Conservation (phyloP, 2,329 filamentous ascomycete genomes). For the Neopestalotiopsis rosae region DNA sequence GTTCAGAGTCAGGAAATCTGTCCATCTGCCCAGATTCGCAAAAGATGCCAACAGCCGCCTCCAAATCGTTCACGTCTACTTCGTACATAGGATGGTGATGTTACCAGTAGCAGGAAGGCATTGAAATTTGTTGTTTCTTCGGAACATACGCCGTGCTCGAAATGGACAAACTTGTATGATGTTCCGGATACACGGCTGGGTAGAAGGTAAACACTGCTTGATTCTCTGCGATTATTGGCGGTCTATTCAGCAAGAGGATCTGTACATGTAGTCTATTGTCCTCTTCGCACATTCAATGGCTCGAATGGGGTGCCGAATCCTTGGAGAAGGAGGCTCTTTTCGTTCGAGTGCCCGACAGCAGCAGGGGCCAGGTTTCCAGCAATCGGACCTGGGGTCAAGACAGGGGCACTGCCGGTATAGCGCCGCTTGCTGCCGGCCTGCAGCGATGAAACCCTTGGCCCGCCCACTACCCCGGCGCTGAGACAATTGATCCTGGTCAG, state of each 20-base stretch:
- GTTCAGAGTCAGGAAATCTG: background rate
- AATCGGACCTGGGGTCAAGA: background rate
- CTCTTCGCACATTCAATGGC: too few species aligned
- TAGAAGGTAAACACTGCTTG: background rate
- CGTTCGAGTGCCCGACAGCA: background rate
- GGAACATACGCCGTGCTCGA: background rate
- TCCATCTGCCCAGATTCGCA: too few species aligned
- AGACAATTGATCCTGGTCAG: slow-evolving; percentile 19
- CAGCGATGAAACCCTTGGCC: slow-evolving; percentile 21
- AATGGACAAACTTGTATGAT: slow-evolving; percentile 12
- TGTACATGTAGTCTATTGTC: background rate
- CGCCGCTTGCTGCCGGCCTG: slow-evolving; percentile 12
- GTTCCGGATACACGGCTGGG: slow-evolving; percentile 7
- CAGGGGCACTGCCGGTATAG: slow-evolving; percentile 8
- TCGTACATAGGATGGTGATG: too few species aligned
- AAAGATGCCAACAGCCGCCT: too few species aligned
- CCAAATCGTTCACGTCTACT: too few species aligned
- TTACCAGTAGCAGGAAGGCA: background rate
- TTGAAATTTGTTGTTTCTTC: slow-evolving; percentile 7
- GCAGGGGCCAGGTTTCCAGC: background rate
- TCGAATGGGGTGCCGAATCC: too few species aligned
- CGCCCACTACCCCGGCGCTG: slow-evolving; percentile 19
- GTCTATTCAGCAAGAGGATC: background rate
- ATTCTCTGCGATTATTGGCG: background rate
- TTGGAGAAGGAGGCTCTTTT: slow-evolving; percentile 1